Percentiles rank a stretch among this genome's conserved stretches.
Evolutionary conservation across 73 alveolate genomes (phyloP).

Genomic region (Paramecium octaurelia): DNA sequence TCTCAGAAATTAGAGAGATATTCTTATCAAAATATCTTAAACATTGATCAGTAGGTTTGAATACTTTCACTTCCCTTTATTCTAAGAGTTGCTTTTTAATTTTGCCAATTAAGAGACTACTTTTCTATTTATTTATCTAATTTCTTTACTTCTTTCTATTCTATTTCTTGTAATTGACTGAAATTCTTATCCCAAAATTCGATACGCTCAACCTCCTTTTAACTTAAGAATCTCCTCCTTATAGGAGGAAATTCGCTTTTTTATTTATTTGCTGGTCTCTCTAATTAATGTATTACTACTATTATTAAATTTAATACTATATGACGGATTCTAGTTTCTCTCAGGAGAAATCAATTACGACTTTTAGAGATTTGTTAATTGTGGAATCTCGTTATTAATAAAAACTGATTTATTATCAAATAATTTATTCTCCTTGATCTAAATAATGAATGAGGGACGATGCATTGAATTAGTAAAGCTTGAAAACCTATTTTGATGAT

Average conservation of each 20-base stretch:
- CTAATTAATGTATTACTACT: neutral
- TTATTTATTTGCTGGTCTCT: neutral
- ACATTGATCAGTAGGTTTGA: neutral
- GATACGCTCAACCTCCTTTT: neutral
- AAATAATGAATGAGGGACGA: neutral
- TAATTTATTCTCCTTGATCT: neutral
- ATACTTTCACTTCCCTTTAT: neutral
- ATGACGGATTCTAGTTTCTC: neutral
- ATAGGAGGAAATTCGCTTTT: slow-evolving; percentile 15
- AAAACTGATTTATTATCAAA: neutral
- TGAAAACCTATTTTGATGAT: neutral
- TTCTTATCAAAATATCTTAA: neutral
- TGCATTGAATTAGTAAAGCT: neutral
- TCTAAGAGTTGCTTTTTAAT: neutral
- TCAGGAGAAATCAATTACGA: neutral
- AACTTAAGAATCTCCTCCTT: neutral
- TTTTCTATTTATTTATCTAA: neutral
- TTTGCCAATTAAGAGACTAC: neutral
- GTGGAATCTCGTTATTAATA: neutral
- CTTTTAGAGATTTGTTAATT: neutral
- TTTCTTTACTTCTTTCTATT: neutral
- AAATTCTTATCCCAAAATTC: neutral
- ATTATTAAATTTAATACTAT: neutral
- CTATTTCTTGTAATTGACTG: neutral
- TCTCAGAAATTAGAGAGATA: neutral